Percentiles rank a stretch among this genome's conserved stretches.
Evolutionary conservation across 352 stramenopile genomes (phyloP).

Genomic region (Halophytophthora polymorphica): DNA sequence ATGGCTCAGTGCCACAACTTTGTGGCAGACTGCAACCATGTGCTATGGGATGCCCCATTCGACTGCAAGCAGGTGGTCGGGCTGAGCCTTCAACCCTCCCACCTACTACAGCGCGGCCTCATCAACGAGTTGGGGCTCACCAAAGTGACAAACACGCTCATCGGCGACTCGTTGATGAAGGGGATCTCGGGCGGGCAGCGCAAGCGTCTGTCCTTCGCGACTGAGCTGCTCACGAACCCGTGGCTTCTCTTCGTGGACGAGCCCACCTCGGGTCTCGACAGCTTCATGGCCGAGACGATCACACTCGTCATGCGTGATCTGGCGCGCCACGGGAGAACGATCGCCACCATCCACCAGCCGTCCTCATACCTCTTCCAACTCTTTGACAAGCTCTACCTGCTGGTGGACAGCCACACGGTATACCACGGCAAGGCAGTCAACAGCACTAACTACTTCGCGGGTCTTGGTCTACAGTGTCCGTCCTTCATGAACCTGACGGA

Average conservation of each 20-base stretch:
- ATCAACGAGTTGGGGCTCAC: conserved; percentile 55
- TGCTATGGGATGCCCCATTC: too few relatives aligned
- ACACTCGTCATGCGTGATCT: conserved; percentile 49
- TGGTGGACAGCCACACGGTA: conserved; percentile 43
- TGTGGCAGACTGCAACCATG: too few relatives aligned
- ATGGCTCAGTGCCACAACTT: too few relatives aligned
- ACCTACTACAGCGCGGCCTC: conserved; percentile 15
- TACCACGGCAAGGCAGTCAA: conserved; percentile 50
- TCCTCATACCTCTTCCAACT: conserved; percentile 48
- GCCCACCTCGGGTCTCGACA: conserved; percentile 60
- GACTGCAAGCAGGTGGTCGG: too few relatives aligned
- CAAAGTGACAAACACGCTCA: conserved; percentile 51
- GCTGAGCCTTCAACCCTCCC: too few relatives aligned
- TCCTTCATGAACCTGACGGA: conserved; percentile 49
- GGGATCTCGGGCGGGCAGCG: conserved; percentile 75
- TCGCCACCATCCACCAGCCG: conserved; percentile 88
- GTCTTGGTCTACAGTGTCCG: conserved; percentile 39
- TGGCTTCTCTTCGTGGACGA: conserved; percentile 86
- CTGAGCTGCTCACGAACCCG: conserved; percentile 79
- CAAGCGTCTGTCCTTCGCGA: conserved; percentile 80
- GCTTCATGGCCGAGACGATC: conserved; percentile 48
- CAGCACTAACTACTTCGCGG: conserved; percentile 43
- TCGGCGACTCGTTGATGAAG: conserved; percentile 35
- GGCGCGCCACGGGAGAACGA: conserved; percentile 72
- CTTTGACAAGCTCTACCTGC: conserved; percentile 55